Evolutionary conservation across 495 filamentous ascomycete genomes (phyloP).

Genomic region (Penicillium verhagenii): DNA sequence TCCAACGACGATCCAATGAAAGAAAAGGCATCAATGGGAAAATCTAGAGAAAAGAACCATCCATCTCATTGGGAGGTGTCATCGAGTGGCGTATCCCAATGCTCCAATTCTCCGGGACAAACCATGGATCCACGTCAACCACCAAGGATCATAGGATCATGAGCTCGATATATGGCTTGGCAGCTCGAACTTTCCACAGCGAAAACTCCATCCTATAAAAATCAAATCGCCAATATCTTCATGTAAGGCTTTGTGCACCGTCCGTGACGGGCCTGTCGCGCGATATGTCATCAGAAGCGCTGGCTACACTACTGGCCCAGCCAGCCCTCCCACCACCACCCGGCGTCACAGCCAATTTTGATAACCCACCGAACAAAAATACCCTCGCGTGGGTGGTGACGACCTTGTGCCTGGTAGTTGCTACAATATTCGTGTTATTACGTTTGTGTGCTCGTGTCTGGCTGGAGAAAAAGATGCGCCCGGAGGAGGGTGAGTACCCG

Average conservation of each 20-base stretch:
- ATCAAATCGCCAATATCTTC: too few species aligned
- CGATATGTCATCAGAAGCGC: conserved; percentile 9
- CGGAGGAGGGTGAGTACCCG: conserved; percentile 19
- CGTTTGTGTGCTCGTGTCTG: conserved; percentile 13
- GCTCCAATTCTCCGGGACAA: background rate
- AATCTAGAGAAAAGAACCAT: too few species aligned
- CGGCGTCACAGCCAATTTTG: conserved; percentile 25
- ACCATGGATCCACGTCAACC: background rate
- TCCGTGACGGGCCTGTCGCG: background rate
- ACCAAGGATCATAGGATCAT: background rate
- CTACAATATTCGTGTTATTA: conserved; percentile 17
- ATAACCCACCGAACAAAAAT: conserved; percentile 32
- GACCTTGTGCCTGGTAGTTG: conserved; percentile 16
- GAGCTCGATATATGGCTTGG: background rate
- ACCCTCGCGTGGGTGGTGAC: conserved; percentile 22
- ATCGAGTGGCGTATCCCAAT: background rate
- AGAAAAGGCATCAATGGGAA: too few species aligned
- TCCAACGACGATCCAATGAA: too few species aligned
- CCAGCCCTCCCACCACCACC: conserved; percentile 19
- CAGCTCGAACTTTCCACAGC: background rate
- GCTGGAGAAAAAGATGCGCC: conserved; percentile 13
- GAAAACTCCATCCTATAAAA: too few species aligned
- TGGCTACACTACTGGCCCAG: conserved; percentile 8
- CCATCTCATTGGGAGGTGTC: background rate
- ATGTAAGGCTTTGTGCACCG: too few species aligned